phyloP scores from a whole-genome alignment of 148 eudicot genomes.

The Nepenthes mirabilis region DNA sequence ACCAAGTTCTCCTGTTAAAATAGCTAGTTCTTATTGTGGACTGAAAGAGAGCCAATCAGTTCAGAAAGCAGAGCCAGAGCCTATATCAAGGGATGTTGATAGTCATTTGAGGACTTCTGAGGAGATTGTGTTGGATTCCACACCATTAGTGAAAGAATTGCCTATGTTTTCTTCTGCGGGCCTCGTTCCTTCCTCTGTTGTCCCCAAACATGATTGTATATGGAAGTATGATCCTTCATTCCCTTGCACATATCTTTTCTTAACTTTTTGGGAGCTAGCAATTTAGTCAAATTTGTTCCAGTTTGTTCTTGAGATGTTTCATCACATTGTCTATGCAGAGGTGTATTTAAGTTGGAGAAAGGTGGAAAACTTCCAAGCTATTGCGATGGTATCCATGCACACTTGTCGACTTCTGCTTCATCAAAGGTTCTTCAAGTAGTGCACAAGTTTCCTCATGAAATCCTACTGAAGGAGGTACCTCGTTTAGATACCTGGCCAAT shows the following conservation, averaged over 20 bases:
- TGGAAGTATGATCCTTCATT: conserved; percentile 33
- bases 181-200: conserved; percentile 5
- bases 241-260: background rate
- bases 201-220: conserved; percentile 25
- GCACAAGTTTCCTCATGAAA: conserved; percentile 35
- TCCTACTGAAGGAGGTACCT: conserved; percentile 47
- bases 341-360: conserved; percentile 23
- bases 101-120: background rate
- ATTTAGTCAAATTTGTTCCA: background rate
- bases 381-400: conserved; percentile 34
- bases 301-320: background rate
- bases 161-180: background rate
- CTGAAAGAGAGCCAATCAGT: background rate
- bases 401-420: conserved; percentile 29
- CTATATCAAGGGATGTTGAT: background rate
- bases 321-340: conserved; percentile 16
- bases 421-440: conserved; percentile 29
- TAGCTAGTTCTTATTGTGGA: background rate
- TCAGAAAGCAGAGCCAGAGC: background rate
- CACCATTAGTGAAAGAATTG: conserved; percentile 1
- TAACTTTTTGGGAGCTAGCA: background rate
- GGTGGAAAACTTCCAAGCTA: conserved; percentile 17
- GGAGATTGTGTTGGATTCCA: conserved; percentile 5
- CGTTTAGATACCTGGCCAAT: conserved; percentile 59
- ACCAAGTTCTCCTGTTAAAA: background rate